Evolutionary conservation across 2,329 filamentous ascomycete species (phyloP), one percentile per base, ranked within the genome.

Genomic region (Pseudogymnoascus sp.): DNA sequence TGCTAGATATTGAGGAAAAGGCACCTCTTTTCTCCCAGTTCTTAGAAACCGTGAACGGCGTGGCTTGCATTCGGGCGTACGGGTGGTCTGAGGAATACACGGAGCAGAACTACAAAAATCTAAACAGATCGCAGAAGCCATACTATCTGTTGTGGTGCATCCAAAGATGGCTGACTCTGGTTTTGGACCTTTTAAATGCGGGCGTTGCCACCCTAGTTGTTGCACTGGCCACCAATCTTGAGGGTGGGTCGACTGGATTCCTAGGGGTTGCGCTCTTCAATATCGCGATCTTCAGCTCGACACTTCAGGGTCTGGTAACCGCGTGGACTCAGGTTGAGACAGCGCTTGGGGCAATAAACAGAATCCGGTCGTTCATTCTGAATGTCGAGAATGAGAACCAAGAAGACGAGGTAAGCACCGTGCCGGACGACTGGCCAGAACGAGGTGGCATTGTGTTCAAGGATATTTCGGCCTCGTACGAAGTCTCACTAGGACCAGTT

Each of bases 401-500:
- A 31, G 55, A 59, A 14, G 33, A 18, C 14, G 55, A 59, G 14
- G 55, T 37, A 18, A 18, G 18, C 4, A 59, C 16, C 3, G 55
- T 59, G 31, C n/a, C 55, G 0, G 59, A 63, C 1, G 63, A 66
- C 2, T 76, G 75, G 74, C 73, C 74, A 0, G 49, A 62, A 2
- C 49, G 60, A 1, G 74, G 74, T 0, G 65, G 23, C 1, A 67
- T 75, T 11, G 70, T 72, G 49, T 69, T 75, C 43, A 58, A 66
- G 3, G 63, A 67, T 25, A 18, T 71, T 5, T 66, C 65, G 0
- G 71, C 69, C 0, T 52, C 45, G 1, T 52, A 52, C 8, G 83
- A 85, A 65, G 84, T 81, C 0, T 77, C 79, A 37, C 78, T 85
- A 58, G 83, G 83, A 7, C 81, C 82, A 11, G 77, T 86, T 7